phyloP scores from a whole-genome alignment of 352 stramenopile species.

The Phytophthora hibernalis region DNA sequence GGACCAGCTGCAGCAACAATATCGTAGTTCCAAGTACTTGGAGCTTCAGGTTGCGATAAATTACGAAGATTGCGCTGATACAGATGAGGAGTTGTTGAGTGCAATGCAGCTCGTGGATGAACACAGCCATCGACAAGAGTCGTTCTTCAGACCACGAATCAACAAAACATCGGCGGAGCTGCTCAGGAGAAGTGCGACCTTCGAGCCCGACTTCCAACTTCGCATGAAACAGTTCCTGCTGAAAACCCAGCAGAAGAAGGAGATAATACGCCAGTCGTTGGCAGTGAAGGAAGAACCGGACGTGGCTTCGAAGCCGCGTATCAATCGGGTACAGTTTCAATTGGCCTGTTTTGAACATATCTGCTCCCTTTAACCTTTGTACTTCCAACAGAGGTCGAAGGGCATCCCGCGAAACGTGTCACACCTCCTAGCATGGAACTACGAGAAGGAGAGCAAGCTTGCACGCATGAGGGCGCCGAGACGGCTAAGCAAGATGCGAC shows the following conservation, averaged over 20 bases:
- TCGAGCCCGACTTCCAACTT: constrained; percentile 69
- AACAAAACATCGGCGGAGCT: constrained; percentile 50
- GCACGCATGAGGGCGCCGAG: constrained; percentile 48
- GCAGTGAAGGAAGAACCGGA: constrained; percentile 36
- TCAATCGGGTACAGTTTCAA: constrained; percentile 55
- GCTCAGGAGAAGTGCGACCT: constrained; percentile 52
- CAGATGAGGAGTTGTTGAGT: constrained; percentile 5
- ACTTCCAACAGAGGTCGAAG: constrained; percentile 57
- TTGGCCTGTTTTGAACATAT: too few species aligned
- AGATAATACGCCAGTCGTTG: constrained; percentile 53
- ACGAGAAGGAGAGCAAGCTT: constrained; percentile 66
- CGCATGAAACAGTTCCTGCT: constrained; percentile 62
- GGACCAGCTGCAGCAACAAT: not conserved
- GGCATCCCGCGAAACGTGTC: constrained; percentile 60
- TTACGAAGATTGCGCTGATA: constrained; percentile 3
- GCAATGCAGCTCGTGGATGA: constrained; percentile 2
- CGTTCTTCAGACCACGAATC: constrained; percentile 12
- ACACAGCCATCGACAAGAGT: constrained; percentile 1
- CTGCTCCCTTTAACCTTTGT: not conserved
- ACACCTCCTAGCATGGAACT: constrained; percentile 70
- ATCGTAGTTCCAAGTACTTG: not conserved
- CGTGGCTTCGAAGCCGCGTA: constrained; percentile 45
- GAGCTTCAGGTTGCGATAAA: not conserved
- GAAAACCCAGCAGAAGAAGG: constrained; percentile 55
- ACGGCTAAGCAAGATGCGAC: constrained; percentile 32